phyloP scores from a whole-genome alignment of 2,329 filamentous ascomycete genomes.

The Chrysosporium queenslandicum region DNA sequence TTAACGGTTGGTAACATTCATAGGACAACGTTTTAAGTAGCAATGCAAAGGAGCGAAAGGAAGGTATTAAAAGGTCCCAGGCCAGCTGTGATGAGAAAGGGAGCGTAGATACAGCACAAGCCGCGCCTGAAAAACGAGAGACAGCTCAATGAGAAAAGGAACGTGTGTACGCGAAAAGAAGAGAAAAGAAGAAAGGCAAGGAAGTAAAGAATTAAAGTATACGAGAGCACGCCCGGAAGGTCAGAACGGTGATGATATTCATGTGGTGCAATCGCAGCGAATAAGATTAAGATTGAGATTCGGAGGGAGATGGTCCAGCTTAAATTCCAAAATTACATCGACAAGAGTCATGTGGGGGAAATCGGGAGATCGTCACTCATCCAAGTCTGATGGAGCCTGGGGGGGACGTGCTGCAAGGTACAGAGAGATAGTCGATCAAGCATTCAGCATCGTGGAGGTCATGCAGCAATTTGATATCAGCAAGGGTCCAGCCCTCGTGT shows the following conservation, averaged over 20 bases:
- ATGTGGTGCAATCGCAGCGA: neutral
- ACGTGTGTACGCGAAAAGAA: neutral
- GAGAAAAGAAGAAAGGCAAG: neutral
- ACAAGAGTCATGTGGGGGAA: slow-evolving; percentile 2
- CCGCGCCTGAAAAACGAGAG: too few species aligned
- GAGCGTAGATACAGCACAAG: neutral
- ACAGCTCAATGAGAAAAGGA: neutral
- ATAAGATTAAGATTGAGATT: too few species aligned
- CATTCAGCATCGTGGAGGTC: too few species aligned
- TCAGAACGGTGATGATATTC: neutral
- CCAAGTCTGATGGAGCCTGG: neutral
- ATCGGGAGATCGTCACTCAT: slow-evolving; percentile 9
- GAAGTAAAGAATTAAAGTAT: neutral
- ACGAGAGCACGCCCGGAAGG: neutral
- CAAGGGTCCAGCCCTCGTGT: too few species aligned
- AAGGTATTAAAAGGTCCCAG: neutral
- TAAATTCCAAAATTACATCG: neutral
- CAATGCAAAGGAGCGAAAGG: too few species aligned
- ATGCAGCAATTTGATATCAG: neutral
- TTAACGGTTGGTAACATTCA: neutral
- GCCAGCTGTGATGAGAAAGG: neutral
- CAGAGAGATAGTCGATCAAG: neutral
- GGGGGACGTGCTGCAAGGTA: neutral
- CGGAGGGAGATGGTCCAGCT: neutral
- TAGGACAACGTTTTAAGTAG: neutral